Evolutionary conservation across 352 stramenopile species (phyloP).

Genomic region (Phytophthora pluvialis): DNA sequence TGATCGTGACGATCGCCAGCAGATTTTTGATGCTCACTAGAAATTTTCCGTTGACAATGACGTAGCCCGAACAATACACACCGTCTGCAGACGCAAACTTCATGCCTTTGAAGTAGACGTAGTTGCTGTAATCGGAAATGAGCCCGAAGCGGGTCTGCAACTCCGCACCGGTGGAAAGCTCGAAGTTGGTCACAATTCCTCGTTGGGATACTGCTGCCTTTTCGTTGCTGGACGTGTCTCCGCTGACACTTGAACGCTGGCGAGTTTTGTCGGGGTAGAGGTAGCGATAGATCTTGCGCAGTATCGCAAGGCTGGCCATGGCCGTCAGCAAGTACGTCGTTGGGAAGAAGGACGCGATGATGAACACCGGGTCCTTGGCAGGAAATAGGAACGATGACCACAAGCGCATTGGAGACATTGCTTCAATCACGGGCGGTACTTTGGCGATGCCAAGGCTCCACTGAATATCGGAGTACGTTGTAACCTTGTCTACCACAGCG

Average conservation of each 20-base stretch:
- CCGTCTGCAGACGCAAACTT: constrained; percentile 46
- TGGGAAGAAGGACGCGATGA: constrained; percentile 27
- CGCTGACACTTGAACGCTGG: constrained; percentile 5
- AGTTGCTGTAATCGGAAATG: constrained; percentile 47
- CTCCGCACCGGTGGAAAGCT: constrained; percentile 34
- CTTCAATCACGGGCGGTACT: constrained; percentile 6
- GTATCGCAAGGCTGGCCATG: constrained; percentile 10
- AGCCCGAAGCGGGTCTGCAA: constrained; percentile 38
- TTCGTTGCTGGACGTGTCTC: constrained; percentile 20
- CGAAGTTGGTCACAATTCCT: constrained; percentile 36
- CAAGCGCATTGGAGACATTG: constrained; percentile 34
- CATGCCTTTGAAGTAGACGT: constrained; percentile 45
- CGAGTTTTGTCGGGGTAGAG: constrained; percentile 20
- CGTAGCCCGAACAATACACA: constrained; percentile 45
- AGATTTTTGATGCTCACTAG: constrained; percentile 41
- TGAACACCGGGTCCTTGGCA: constrained; percentile 24
- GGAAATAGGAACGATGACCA: constrained; percentile 34
- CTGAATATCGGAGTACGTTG: constrained; percentile 16
- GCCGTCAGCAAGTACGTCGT: constrained; percentile 26
- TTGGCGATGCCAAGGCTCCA: constrained; percentile 16
- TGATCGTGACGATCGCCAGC: constrained; percentile 38
- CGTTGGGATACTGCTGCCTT: constrained; percentile 4
- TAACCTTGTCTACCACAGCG: constrained; percentile 15
- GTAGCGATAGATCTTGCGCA: constrained; percentile 26
- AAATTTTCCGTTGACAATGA: constrained; percentile 46